A percentile compares a stretch with the other conserved stretches of the same genome.
These are phyloP conservation scores for Boletus subparvulus DNA, from an alignment of 768 basidiomycete species.

Conservation along the genomic window DNA sequence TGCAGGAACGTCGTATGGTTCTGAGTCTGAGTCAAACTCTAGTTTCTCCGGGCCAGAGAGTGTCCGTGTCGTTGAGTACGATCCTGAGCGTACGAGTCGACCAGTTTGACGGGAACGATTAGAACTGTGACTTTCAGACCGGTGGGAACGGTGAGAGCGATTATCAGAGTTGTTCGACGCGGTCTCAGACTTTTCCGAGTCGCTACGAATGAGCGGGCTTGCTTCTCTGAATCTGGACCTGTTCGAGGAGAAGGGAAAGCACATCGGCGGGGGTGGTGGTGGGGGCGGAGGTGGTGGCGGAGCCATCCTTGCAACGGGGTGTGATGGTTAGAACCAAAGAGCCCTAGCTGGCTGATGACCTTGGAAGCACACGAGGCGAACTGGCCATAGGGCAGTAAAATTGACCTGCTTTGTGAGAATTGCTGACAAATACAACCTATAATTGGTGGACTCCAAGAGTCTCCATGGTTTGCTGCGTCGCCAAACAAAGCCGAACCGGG, in stretches of 20 bases:
- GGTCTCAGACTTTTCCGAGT: constrained; percentile 47
- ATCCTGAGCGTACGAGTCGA: constrained; percentile 40
- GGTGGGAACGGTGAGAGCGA: constrained; percentile 28
- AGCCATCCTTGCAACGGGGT: constrained; percentile 40
- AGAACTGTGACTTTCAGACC: constrained; percentile 23
- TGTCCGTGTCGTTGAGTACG: constrained; percentile 43
- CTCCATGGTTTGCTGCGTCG: constrained; percentile 16
- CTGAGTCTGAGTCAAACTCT: constrained; percentile 61
- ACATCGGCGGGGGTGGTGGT: constrained; percentile 51
- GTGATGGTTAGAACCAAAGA: constrained; percentile 19
- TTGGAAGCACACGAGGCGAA: constrained; percentile 31
- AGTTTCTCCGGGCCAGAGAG: constrained; percentile 47
- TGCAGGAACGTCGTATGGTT: constrained; percentile 48
- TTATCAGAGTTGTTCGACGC: constrained; percentile 36
- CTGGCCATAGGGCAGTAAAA: constrained; percentile 27
- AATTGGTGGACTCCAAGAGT: constrained; percentile 3
- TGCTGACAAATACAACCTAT: constrained; percentile 26
- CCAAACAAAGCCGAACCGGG: constrained; percentile 17
- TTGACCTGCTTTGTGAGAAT: constrained; percentile 22
- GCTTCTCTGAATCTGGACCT: constrained; percentile 27
- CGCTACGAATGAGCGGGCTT: constrained; percentile 31
- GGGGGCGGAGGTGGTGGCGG: constrained; percentile 54
- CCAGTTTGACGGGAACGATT: constrained; percentile 22
- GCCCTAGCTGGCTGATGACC: constrained; percentile 16
- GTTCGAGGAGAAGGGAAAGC: constrained; percentile 51